Evolutionary conservation across 768 basidiomycete genomes (phyloP).

Genomic region (Auricularia auricula-judae): DNA sequence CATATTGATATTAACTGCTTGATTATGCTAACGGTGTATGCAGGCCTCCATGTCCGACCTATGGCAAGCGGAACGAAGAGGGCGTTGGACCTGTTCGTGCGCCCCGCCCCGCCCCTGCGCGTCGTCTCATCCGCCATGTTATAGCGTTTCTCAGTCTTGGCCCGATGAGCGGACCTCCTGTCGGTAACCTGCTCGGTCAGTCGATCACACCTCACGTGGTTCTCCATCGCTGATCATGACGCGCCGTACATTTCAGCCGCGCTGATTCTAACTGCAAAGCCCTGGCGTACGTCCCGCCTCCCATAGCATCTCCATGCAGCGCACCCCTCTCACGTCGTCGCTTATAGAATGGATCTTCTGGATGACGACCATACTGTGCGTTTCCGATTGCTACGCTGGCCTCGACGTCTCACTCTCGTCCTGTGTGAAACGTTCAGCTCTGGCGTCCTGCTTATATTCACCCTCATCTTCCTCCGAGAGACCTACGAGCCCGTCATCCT

Average conservation of each 20-base stretch:
- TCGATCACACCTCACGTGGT: background rate
- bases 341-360: slow-evolving; percentile 4
- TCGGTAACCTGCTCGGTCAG: slow-evolving; percentile 4
- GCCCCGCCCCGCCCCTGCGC: background rate
- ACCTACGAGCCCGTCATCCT: slow-evolving; percentile 7
- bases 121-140: background rate
- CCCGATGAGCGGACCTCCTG: slow-evolving; percentile 2
- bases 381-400: background rate
- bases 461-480: slow-evolving; percentile 2
- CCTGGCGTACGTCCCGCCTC: background rate
- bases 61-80: background rate
- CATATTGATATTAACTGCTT: no score
- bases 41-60: slow-evolving; percentile 6
- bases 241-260: background rate
- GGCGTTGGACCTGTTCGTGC: background rate
- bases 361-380: slow-evolving; percentile 3
- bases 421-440: background rate
- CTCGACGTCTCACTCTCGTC: background rate
- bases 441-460: background rate
- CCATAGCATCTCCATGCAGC: no score
- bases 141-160: slow-evolving; percentile 2
- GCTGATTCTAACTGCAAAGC: background rate
- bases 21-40: no score
- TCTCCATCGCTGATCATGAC: background rate
- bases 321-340: background rate